These are phyloP conservation scores for Pythium volutum DNA, from an alignment of 352 stramenopile genomes.

Conservation along the genomic window DNA sequence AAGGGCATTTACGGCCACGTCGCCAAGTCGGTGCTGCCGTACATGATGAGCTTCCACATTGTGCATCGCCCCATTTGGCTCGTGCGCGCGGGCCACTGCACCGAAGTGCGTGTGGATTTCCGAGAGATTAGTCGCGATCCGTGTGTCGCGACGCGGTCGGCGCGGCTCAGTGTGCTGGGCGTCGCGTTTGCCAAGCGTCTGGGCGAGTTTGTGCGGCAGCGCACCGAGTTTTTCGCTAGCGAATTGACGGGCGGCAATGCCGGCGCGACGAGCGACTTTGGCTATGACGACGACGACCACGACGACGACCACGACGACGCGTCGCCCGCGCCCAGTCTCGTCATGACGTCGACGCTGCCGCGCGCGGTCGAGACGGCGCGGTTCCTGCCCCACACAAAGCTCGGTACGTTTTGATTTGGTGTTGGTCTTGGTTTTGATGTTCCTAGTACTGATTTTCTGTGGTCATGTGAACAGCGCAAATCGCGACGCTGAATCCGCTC, in stretches of 20 bases:
- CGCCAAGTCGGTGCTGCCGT: conserved; percentile 90
- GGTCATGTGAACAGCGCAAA: conserved; percentile 45
- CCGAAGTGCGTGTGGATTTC: conserved; percentile 64
- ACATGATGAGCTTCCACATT: conserved; percentile 96
- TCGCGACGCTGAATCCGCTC: conserved; percentile 77
- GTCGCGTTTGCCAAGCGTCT: conserved; percentile 91
- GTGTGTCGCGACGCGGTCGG: conserved; percentile 67
- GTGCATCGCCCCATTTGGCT: conserved; percentile 91
- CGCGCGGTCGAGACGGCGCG: conserved; percentile 72
- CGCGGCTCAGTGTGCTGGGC: conserved; percentile 88
- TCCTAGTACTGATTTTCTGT: neutral
- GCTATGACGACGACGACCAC: conserved; percentile 26
- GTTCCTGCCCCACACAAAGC: conserved; percentile 41
- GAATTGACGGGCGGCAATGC: conserved; percentile 7
- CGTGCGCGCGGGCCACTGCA: conserved; percentile 87
- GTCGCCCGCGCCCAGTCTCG: conserved; percentile 44
- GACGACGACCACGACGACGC: conserved; percentile 37
- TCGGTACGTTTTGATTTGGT: conserved; percentile 51
- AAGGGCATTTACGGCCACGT: conserved; percentile 87
- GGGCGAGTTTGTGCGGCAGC: conserved; percentile 89
- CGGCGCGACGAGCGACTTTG: neutral
- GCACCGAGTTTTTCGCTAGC: conserved; percentile 33
- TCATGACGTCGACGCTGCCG: conserved; percentile 80
- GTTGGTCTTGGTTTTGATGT: neutral
- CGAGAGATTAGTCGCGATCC: conserved; percentile 63